Evolutionary conservation across 176 grass and related monocot genomes (phyloP), one percentile per base, ranked within the genome.

Genomic region (Microstegium vimineum): DNA sequence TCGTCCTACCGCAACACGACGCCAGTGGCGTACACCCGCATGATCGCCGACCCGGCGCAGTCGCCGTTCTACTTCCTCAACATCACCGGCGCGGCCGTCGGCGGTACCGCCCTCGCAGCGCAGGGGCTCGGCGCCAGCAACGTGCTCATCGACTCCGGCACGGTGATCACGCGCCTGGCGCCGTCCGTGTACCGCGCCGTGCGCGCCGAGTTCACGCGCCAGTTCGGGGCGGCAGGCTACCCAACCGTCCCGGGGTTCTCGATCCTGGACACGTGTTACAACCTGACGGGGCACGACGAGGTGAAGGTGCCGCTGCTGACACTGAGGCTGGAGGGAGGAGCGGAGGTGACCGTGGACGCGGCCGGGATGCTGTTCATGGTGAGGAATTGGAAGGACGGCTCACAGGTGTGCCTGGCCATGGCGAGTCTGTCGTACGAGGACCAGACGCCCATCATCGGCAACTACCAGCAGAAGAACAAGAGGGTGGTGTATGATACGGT

Each of bases 391-490:
- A 95, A 93, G 73, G 90, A 98, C 74, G 95, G 86, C 15, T 91
- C 95, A 1, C 95, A 90, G 81, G 95, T 93, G 33, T 98, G 95
- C 81, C 74, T 98, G 66, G 95, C 95, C 5, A 63, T 95, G 45
- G 95, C 95, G 5, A 81, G 89, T 40, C 83, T 95, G 2, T n/a
- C 87, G 4, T 91, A 88, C n/a, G 95, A 98, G 73, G 95, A 95
- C 82, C 82, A 95, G 75, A 75, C 71, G 34, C 92, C 89, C 5
- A 98, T 95, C 76, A 83, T 98, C 17, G 95, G 95, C 18, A 98
- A 95, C 79, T 95, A 98, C 78, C 95, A 98, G 76, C 95, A 95
- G 87, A 98, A 93, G 89, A 98, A 95, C 80, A 92, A 93, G 68
- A 95, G 95, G 87, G 82, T 95, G 10, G 84, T 98, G 56, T 98